These are phyloP conservation scores for Rhodotorula toruloides DNA, from an alignment of 768 basidiomycete genomes.

Conservation along the genomic window DNA sequence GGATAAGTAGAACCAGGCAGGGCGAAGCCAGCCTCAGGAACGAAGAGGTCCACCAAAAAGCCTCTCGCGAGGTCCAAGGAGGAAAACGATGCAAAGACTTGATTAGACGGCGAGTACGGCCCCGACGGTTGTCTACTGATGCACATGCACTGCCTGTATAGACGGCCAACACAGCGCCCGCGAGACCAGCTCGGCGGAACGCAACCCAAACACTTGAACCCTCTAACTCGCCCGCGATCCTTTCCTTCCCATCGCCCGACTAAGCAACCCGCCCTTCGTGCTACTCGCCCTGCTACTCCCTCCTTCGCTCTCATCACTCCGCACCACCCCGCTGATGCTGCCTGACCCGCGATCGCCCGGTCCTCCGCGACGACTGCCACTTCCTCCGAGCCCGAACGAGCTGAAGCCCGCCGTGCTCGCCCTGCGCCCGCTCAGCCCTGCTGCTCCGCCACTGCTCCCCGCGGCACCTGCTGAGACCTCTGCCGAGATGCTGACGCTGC, in stretches of 20 bases:
- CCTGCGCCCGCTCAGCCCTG: not conserved
- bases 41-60: too few species aligned
- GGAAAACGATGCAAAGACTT: too few species aligned
- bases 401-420: constrained; percentile 17
- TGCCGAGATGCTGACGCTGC: constrained; percentile 2
- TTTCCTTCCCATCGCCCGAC: constrained; percentile 25
- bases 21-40: too few species aligned
- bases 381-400: constrained; percentile 10
- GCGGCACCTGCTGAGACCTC: not conserved
- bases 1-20: too few species aligned
- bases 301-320: not conserved
- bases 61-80: too few species aligned
- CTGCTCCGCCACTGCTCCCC: not conserved
- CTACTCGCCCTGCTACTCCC: constrained; percentile 2
- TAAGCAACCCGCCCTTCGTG: not conserved
- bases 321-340: not conserved
- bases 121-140: too few species aligned
- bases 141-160: too few species aligned
- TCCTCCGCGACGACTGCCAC: not conserved
- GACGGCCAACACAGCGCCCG: too few species aligned
- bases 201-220: not conserved
- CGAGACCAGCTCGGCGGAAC: too few species aligned
- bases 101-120: too few species aligned
- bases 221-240: constrained; percentile 8
- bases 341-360: not conserved